A percentile compares a stretch with the other conserved stretches of the same genome.
These are phyloP conservation scores for Paracamarosporium sp. DNA, from an alignment of 2,329 filamentous ascomycete genomes.

Conservation along the genomic window DNA sequence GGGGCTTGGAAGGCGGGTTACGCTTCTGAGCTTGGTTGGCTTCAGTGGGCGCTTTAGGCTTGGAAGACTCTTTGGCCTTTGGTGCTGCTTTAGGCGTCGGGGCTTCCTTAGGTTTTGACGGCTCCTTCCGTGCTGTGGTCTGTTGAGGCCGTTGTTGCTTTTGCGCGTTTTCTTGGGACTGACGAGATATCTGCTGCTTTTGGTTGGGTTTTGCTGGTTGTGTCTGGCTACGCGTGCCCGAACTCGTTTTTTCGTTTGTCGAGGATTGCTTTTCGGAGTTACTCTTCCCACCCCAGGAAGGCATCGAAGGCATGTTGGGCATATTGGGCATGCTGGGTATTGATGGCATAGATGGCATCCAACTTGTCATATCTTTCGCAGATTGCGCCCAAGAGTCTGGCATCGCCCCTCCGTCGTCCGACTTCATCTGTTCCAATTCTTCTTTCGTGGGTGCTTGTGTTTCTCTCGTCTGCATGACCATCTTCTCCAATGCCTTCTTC, in stretches of 20 bases:
- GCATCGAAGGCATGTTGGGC: constrained; percentile 19
- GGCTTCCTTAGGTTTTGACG: constrained; percentile 4
- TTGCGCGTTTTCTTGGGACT: neutral
- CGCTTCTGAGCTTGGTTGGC: constrained; percentile 2
- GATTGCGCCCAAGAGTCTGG: constrained; percentile 41
- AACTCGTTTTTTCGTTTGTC: neutral
- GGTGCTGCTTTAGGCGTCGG: constrained; percentile 2
- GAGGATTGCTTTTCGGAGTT: neutral
- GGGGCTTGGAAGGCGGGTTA: neutral
- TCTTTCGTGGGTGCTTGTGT: constrained; percentile 39
- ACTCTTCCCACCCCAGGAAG: constrained; percentile 8
- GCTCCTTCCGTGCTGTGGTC: neutral
- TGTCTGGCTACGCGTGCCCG: neutral
- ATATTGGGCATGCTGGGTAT: constrained; percentile 33
- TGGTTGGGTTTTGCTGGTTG: neutral
- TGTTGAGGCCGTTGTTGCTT: neutral
- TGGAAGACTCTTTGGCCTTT: neutral
- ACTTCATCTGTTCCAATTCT: constrained; percentile 44
- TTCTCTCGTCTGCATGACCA: constrained; percentile 45
- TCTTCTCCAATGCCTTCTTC: constrained; percentile 45
- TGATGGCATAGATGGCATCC: constrained; percentile 35
- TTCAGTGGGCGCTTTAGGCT: neutral
- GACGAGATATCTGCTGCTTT: neutral
- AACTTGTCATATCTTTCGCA: constrained; percentile 41
- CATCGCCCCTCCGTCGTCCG: constrained; percentile 40